Evolutionary conservation across 257 asterid species (phyloP).

Genomic region (Capsicum rhomboideum): DNA sequence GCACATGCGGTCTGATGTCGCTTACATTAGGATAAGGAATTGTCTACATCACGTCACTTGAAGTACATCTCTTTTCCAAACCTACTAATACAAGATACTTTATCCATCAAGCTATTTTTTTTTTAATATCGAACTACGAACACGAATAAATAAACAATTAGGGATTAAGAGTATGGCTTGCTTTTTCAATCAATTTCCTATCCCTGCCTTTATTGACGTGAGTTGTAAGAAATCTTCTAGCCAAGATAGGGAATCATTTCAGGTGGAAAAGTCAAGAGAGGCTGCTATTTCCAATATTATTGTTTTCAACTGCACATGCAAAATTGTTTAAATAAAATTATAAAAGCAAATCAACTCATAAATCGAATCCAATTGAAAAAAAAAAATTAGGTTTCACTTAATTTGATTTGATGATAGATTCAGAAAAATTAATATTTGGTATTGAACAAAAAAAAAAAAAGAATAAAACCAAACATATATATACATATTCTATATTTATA

Average conservation of each 20-base stretch:
- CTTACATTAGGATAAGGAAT: background rate
- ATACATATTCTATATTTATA: no score
- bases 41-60: background rate
- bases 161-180: background rate
- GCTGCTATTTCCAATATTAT: background rate
- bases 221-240: no score
- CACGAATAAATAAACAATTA: background rate
- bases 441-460: no score
- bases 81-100: fast-evolving
- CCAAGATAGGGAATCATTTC: no score
- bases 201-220: no score
- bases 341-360: background rate
- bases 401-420: no score
- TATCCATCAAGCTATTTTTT: fast-evolving
- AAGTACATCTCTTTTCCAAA: fast-evolving
- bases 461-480: no score
- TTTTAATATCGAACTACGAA: background rate
- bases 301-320: background rate
- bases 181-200: background rate
- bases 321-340: background rate
- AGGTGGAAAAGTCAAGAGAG: background rate
- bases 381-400: no score
- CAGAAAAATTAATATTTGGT: no score
- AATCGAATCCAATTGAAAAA: background rate
- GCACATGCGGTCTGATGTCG: no score